Evolutionary conservation across 2,329 filamentous ascomycete genomes (phyloP).

Genomic region (Ophiostoma angusticollis): DNA sequence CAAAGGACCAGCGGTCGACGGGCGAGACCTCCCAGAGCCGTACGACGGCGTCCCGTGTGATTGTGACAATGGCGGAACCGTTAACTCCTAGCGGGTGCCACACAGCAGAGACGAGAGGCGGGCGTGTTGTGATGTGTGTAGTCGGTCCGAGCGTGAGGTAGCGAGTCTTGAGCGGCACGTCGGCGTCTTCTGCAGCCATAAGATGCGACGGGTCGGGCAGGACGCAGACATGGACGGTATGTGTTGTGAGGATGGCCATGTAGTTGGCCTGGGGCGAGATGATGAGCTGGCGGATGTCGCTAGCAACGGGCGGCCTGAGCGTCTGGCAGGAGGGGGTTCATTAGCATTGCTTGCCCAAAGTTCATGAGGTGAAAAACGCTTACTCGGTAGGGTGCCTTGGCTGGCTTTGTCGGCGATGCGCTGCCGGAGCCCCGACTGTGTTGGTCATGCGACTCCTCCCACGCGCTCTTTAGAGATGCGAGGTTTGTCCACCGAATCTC

Average conservation of each 20-base stretch:
- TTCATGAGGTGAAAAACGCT: slow-evolving; percentile 1
- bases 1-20: slow-evolving; percentile 78
- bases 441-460: slow-evolving; percentile 26
- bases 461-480: slow-evolving; percentile 58
- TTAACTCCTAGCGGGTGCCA: slow-evolving; percentile 89
- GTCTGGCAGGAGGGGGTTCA: slow-evolving; percentile 38
- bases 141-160: slow-evolving; percentile 88
- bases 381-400: slow-evolving; percentile 35
- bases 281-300: slow-evolving; percentile 72
- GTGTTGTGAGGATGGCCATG: slow-evolving; percentile 72
- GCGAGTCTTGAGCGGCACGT: slow-evolving; percentile 60
- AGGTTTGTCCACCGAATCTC: slow-evolving; percentile 90
- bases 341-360: too few relatives aligned
- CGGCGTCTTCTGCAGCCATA: slow-evolving; percentile 49
- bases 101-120: slow-evolving; percentile 64
- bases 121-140: slow-evolving; percentile 76
- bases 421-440: slow-evolving; percentile 11
- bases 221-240: slow-evolving; percentile 80
- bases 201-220: slow-evolving; percentile 72
- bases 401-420: slow-evolving; percentile 17
- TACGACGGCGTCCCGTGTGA: slow-evolving; percentile 78
- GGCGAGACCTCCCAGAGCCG: slow-evolving; percentile 81
- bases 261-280: slow-evolving; percentile 73
- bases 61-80: slow-evolving; percentile 70
- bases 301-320: slow-evolving; percentile 64